Evolutionary conservation across 441 rosid species (phyloP).

Genomic region (Corymbia calophylla): DNA sequence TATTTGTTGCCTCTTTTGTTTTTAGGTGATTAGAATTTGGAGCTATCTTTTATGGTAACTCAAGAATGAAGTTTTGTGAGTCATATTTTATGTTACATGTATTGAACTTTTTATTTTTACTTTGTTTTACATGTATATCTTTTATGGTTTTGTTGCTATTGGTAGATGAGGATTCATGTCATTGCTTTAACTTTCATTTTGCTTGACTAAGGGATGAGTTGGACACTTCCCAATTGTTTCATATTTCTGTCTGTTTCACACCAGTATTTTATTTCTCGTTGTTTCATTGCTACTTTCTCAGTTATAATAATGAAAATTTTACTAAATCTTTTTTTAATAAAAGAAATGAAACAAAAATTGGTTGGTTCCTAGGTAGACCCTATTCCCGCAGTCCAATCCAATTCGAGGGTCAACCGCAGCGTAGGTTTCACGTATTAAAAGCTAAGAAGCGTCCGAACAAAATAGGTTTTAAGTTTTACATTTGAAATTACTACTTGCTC

Average conservation of each 20-base stretch:
- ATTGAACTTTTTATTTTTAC: neutral
- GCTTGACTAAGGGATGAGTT: neutral
- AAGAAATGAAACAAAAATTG: neutral
- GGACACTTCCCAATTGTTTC: neutral
- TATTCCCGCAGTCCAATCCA: too few species aligned
- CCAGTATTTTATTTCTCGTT: neutral
- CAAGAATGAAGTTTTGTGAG: neutral
- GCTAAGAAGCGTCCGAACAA: neutral
- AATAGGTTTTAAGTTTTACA: neutral
- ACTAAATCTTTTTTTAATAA: neutral
- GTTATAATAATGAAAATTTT: neutral
- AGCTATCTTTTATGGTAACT: neutral
- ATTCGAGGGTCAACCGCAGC: too few species aligned
- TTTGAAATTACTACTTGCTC: neutral
- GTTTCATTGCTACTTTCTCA: neutral
- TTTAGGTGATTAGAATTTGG: too few species aligned
- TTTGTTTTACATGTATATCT: neutral
- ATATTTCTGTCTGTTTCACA: neutral
- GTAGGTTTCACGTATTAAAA: too few species aligned
- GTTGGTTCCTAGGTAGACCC: neutral
- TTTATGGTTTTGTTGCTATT: neutral
- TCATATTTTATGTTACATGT: neutral
- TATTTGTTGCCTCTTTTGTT: too few species aligned
- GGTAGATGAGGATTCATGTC: neutral
- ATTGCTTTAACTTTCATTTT: neutral